Evolutionary conservation across 495 filamentous ascomycete genomes (phyloP).

Genomic region (Penicillium antarcticum): DNA sequence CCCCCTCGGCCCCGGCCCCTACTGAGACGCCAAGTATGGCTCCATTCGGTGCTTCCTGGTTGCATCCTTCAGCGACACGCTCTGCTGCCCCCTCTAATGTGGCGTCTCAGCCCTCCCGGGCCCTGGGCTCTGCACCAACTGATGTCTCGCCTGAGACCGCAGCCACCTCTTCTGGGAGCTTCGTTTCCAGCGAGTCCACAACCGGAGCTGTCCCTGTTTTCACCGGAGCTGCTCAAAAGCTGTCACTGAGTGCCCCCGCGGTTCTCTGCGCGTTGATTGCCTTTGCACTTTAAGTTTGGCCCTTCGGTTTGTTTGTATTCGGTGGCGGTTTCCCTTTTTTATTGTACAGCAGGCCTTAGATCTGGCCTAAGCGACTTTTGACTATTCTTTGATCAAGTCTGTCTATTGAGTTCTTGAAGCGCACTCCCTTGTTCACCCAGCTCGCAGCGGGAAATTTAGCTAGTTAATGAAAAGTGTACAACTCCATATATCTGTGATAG

Average conservation of each 20-base stretch:
- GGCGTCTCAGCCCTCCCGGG: conserved; percentile 7
- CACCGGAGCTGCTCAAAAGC: conserved; percentile 25
- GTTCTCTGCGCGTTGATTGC: conserved; percentile 17
- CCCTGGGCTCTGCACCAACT: conserved; percentile 13
- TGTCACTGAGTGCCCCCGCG: conserved; percentile 18
- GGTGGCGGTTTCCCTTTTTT: background rate
- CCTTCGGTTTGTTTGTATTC: background rate
- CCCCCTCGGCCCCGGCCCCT: background rate
- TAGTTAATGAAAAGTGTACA: conserved; percentile 2
- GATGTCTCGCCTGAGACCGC: background rate
- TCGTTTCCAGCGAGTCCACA: conserved; percentile 9
- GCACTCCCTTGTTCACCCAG: background rate
- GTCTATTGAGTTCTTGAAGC: background rate
- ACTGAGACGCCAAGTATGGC: background rate
- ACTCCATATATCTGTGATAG: background rate
- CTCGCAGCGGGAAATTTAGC: background rate
- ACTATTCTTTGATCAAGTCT: background rate
- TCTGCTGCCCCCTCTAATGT: background rate
- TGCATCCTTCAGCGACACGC: background rate
- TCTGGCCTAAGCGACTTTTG: background rate
- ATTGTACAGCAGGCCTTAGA: conserved; percentile 11
- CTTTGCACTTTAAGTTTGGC: background rate
- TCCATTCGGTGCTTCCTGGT: conserved; percentile 1
- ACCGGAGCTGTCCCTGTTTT: conserved; percentile 22
- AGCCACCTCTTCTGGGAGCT: background rate